These are phyloP conservation scores for Dactylellina parvicollis DNA, from an alignment of 2,329 filamentous ascomycete species.

Conservation along the genomic window DNA sequence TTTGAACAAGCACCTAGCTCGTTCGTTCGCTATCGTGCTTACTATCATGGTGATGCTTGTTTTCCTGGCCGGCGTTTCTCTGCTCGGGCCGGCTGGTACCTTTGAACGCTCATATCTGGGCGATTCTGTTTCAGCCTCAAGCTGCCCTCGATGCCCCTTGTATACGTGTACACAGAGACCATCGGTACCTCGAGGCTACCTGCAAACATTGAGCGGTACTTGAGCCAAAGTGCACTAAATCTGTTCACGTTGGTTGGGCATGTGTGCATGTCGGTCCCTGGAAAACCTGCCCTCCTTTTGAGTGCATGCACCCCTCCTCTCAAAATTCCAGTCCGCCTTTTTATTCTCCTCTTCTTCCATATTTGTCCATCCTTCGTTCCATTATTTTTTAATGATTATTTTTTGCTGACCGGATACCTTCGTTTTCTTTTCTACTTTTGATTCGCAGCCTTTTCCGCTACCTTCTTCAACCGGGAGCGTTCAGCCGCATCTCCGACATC, in stretches of 20 bases:
- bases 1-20: too few relatives aligned
- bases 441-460: conserved; percentile 39
- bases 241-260: conserved; percentile 42
- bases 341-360: neutral
- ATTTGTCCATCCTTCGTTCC: neutral
- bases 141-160: conserved; percentile 7
- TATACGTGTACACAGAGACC: conserved; percentile 13
- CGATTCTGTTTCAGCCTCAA: conserved; percentile 50
- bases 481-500: conserved; percentile 56
- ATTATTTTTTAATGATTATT: neutral
- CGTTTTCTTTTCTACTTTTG: conserved; percentile 6
- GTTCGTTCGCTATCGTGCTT: neutral
- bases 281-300: conserved; percentile 29
- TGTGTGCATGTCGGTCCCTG: conserved; percentile 27
- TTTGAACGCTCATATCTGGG: conserved; percentile 20
- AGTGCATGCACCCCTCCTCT: neutral
- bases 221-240: conserved; percentile 10
- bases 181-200: too few relatives aligned
- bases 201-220: neutral
- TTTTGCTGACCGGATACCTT: conserved; percentile 22
- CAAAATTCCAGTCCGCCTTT: conserved; percentile 1
- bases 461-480: conserved; percentile 53
- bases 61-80: neutral
- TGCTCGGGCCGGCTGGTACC: conserved; percentile 19
- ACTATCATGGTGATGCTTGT: neutral